Base-by-base conservation (phyloP, 2,329 filamentous ascomycete genomes). In the Xylaria sp. region DNA sequence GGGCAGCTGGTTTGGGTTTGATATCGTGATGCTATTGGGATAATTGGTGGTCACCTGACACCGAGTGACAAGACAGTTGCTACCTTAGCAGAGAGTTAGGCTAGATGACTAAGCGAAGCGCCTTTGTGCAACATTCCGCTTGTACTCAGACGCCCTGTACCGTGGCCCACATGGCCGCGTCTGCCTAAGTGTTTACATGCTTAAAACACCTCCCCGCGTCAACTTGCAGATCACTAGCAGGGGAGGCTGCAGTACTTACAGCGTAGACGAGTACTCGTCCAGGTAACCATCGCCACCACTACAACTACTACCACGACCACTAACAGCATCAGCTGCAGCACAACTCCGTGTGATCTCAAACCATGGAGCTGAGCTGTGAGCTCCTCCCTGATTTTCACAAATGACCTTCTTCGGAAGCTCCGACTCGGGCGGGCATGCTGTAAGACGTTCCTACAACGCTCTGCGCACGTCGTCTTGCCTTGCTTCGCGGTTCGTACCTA, bases 351-450 rank as follows among this genome's bases (percentile, higher is more conserved):
- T 66, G 18, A 54, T 34, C 34, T n/a, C 66, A 69, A 72, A 73
- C 65, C 72, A 79, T 79, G 78, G 78, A 75, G 76, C 74, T 69
- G 59, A 57, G 70, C 65, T 71, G 60, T 69, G 61, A 69, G 62
- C 64, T 46, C 28, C 31, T 25, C 52, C 48, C 69, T 67, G n/a
- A 59, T 18, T 63, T 66, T 69, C 54, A 69, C 71, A 65, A 70
- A 79, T 79, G 76, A 76, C 65, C 69, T 67, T 68, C 69, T 66
- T 72, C 55, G 72, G 73, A 67, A 65, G 63, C 69, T 69, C 73
- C 37, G 73, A 72, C 69, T 67, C 73, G 72, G 77, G 75, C 66
- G 72, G 77, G 69, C 73, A 77, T 79, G 78, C 76, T 68, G 70
- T 75, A 71, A 77, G 74, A 70, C 73, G 72, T 62, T 71, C 74